Percentiles rank a stretch among this genome's conserved stretches.
phyloP scores from a whole-genome alignment of 176 grass and related monocot genomes.

The Ensete glaucum region DNA sequence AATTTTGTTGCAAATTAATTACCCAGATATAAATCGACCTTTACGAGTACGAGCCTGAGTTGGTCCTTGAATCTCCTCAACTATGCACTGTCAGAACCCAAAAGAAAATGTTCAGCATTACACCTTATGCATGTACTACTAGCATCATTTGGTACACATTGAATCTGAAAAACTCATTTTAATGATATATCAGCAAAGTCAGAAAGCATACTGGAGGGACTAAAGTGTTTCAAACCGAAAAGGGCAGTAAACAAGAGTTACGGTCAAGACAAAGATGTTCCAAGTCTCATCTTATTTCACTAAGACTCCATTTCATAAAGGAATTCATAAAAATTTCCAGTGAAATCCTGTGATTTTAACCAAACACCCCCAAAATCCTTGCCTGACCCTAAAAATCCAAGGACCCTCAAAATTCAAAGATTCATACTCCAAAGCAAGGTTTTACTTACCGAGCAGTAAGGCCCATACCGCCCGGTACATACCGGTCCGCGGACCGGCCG shows the following conservation, averaged over 20 bases:
- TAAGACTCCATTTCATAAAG: too few species aligned
- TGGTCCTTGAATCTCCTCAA: slow-evolving; percentile 95
- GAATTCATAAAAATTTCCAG: too few species aligned
- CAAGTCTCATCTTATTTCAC: too few species aligned
- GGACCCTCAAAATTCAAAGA: too few species aligned
- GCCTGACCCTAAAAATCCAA: too few species aligned
- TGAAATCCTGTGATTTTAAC: too few species aligned
- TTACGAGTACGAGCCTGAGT: slow-evolving; percentile 74
- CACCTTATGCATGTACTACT: not conserved
- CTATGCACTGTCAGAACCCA: slow-evolving; percentile 70
- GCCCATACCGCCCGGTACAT: too few species aligned
- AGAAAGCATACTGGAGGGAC: not conserved
- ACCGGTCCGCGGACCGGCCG: too few species aligned
- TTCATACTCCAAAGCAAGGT: too few species aligned
- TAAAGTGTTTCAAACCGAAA: not conserved
- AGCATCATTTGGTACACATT: not conserved
- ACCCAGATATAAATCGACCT: slow-evolving; percentile 99
- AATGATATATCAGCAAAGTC: not conserved
- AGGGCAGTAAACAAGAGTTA: not conserved
- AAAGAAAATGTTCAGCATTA: not conserved
- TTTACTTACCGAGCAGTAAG: too few species aligned
- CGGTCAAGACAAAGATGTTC: not conserved
- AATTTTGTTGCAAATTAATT: slow-evolving; percentile 24
- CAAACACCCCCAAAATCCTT: too few species aligned
- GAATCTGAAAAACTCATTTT: not conserved